phyloP scores from a whole-genome alignment of 495 filamentous ascomycete genomes.

The Lasiosphaeris hirsuta region DNA sequence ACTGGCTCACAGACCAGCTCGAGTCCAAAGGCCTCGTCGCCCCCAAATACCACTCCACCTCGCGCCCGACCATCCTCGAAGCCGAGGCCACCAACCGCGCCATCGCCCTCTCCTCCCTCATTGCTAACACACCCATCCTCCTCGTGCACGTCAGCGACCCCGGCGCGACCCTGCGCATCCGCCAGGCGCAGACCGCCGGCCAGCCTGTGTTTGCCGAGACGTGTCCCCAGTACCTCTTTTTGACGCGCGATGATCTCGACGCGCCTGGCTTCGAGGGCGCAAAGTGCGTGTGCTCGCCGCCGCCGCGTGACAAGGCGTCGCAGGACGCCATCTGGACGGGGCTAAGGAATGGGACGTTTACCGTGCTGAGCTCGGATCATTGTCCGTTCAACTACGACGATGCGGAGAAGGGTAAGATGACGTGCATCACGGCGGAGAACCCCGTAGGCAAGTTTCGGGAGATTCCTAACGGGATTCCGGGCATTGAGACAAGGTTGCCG shows the following conservation, averaged over 20 bases:
- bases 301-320: conserved; percentile 38
- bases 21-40: conserved; percentile 43
- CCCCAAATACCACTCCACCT: conserved; percentile 54
- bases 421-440: conserved; percentile 38
- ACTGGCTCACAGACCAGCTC: conserved; percentile 46
- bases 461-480: conserved; percentile 60
- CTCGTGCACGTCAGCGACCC: conserved; percentile 58
- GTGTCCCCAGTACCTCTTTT: conserved; percentile 63
- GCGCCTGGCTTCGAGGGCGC: conserved; percentile 52
- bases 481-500: conserved; percentile 57
- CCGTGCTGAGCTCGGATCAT: conserved; percentile 54
- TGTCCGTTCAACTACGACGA: conserved; percentile 54
- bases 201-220: conserved; percentile 62
- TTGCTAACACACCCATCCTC: conserved; percentile 51
- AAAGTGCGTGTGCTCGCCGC: conserved; percentile 50
- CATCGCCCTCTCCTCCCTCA: conserved; percentile 51
- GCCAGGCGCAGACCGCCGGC: conserved; percentile 51
- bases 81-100: conserved; percentile 58
- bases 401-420: conserved; percentile 45
- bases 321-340: conserved; percentile 45
- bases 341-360: conserved; percentile 48
- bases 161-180: conserved; percentile 49
- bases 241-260: conserved; percentile 50
- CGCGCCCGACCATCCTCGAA: conserved; percentile 53
- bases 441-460: conserved; percentile 49